A percentile compares a stretch with the other conserved stretches of the same genome.
Evolutionary conservation across 257 asterid species (phyloP).

Genomic region (Lithospermum erythrorhizon): DNA sequence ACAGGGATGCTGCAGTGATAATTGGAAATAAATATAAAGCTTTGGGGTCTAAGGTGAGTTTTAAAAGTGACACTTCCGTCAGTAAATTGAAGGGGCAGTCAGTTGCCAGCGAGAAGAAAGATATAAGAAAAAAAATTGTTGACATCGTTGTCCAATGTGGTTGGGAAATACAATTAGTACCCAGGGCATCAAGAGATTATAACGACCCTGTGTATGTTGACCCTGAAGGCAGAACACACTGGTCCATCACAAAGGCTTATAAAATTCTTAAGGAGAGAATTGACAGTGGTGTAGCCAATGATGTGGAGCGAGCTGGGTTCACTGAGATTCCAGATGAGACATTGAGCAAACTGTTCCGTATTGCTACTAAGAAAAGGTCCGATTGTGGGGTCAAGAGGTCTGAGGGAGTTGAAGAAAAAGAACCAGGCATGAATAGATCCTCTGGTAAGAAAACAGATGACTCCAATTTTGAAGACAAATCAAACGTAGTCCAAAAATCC

Average conservation of each 20-base stretch:
- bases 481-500: slow-evolving; percentile 9
- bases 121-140: slow-evolving; percentile 58
- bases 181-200: slow-evolving; percentile 45
- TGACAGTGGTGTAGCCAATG: slow-evolving; percentile 54
- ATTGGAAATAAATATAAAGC: slow-evolving; percentile 2
- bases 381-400: slow-evolving; percentile 16
- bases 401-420: slow-evolving; percentile 24
- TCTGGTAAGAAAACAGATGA: background rate
- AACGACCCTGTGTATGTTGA: slow-evolving; percentile 81
- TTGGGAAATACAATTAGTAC: slow-evolving; percentile 70
- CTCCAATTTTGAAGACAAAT: slow-evolving; percentile 10
- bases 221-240: slow-evolving; percentile 42
- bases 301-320: slow-evolving; percentile 40
- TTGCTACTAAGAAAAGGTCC: slow-evolving; percentile 24
- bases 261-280: slow-evolving; percentile 46
- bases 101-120: slow-evolving; percentile 35
- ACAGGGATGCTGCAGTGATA: background rate
- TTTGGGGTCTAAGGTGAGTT: slow-evolving; percentile 8
- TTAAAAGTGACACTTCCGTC: background rate
- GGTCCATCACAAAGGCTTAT: slow-evolving; percentile 93
- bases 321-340: slow-evolving; percentile 57
- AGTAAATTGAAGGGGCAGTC: slow-evolving; percentile 8
- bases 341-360: slow-evolving; percentile 44
- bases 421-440: slow-evolving; percentile 23
- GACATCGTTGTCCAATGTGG: slow-evolving; percentile 59